Base-by-base conservation (phyloP, 164 flowering plant species). In the Piper betle region DNA sequence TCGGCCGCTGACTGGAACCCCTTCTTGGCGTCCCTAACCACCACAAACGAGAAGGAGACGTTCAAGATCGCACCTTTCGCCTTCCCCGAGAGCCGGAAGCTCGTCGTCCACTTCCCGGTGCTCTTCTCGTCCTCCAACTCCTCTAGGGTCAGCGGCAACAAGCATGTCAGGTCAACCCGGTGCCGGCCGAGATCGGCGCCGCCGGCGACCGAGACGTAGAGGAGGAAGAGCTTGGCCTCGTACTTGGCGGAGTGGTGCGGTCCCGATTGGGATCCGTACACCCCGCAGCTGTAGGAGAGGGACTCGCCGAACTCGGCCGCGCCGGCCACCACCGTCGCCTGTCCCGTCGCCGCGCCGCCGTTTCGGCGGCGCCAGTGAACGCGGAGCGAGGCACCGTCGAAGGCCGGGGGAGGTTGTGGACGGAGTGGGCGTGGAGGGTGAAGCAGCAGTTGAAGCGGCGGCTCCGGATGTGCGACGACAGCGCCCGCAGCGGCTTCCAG, bases 111-210 rank as follows among this genome's bases (percentile, higher is more conserved):
- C 71, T 81, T 79, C 11, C 96, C 96, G 0, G 86, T 69, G 75
- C 81, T 83, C 76, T 87, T 86, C 63, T 91, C 99, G 53, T 83
- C 96, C 70, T 87, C 96, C 71, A 94, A 74, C 58, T 94, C 99
- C 78, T 94, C 99, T 74, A 91, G 68, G 0, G 91, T 87, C 48
- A 90, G 74, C n/a, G 97, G 99, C 68, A 94, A 88, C 78, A 94
- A 64, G 77, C 95, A 79, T 3, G 99, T 88, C 61, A 94, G 86
- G 71, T 94, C 99, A 61, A 90, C 70, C 66, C 91, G 76, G 65
- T 94, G 97, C 78, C 88, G 86, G 53, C 96, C 99, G 55, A 94
- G 70, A 76, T 91, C 99, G 64, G 81, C 68, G 2, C 68, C 65
- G 62, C 79, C 87, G 66, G 68, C 70, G 41, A 82, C 69, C 2